Evolutionary conservation across 2,329 filamentous ascomycete genomes (phyloP).

Genomic region (Rosellinia necatrix): DNA sequence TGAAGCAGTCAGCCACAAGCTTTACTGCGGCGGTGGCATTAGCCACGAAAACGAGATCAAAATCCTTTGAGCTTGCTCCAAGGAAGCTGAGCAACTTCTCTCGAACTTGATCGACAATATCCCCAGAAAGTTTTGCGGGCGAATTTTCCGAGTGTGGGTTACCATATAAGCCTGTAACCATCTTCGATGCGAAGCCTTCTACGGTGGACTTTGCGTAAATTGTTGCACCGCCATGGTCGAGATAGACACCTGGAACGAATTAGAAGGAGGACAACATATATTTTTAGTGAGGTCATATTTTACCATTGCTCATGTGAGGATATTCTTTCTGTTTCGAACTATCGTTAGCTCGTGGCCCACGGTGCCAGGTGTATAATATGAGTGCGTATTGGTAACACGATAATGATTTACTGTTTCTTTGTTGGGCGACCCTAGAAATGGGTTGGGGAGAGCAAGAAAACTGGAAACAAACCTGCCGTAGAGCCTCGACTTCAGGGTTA

Average conservation of each 20-base stretch:
- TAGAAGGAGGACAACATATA: slow-evolving; percentile 7
- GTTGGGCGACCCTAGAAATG: neutral
- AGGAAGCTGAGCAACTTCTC: slow-evolving; percentile 60
- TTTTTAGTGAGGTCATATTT: slow-evolving; percentile 7
- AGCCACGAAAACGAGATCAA: slow-evolving; percentile 77
- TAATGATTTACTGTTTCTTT: neutral
- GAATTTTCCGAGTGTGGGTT: slow-evolving; percentile 70
- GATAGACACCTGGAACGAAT: slow-evolving; percentile 49
- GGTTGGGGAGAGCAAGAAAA: neutral
- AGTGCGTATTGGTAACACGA: neutral
- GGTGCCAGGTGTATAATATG: neutral
- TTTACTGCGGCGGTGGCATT: slow-evolving; percentile 94
- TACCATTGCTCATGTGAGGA: slow-evolving; percentile 49
- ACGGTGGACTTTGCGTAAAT: slow-evolving; percentile 64
- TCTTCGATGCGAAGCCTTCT: slow-evolving; percentile 57
- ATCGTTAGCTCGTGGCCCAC: slow-evolving; percentile 6
- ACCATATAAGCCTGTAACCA: slow-evolving; percentile 64
- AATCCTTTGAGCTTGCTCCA: slow-evolving; percentile 61
- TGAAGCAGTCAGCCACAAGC: slow-evolving; percentile 62
- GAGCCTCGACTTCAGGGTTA: slow-evolving; percentile 42
- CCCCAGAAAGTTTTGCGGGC: slow-evolving; percentile 61
- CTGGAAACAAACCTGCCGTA: slow-evolving; percentile 38
- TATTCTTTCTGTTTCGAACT: slow-evolving; percentile 42
- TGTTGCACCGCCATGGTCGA: slow-evolving; percentile 63
- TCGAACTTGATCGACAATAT: slow-evolving; percentile 61